Base-by-base conservation (phyloP, 768 basidiomycete genomes). In the Coprinellus micaceus region DNA sequence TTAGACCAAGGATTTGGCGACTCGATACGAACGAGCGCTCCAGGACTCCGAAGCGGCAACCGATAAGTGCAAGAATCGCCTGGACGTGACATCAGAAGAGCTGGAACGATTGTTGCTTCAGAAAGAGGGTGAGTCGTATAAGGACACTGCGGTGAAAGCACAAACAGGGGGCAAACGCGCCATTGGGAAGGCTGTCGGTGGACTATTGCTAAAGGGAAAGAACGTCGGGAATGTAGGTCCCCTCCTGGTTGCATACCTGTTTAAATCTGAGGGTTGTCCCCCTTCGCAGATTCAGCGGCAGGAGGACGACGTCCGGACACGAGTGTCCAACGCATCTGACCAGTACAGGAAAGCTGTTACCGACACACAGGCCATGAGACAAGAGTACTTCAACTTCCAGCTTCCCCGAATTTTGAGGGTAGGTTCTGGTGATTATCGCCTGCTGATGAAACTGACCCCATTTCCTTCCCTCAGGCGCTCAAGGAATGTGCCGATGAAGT, bases 331-430 rank as follows among this genome's bases (percentile, higher is more conserved):
- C 45, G 85, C 90, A 10, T 93, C 91, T 24, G 96, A 98, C 67
- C 82, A 85, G 29, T 98, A 94, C 66, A 80, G 93, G 55, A 95
- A 97, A 71, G 86, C 92, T 1, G 87, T 97, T 28, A 83, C 82
- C 13, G 94, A 98, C 60, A 92, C 90, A 12, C 94, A 98, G 69
- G 76, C 85, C 4, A 85, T 92, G 74, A 82, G 95, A 59, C 95
- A 98, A 69, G 97, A 99, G 67, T 98, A 98, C 69, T 99, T 97
- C 72, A 96, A 98, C 69, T 90, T 96, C 66, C 96, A 98, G 65
- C 74, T 98, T 39, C 97, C 97, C 53, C 88, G 94, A 61, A 91
- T 98, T 56, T 72, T 99, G 37, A 82, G 97, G 51, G 94, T 95
- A 67, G 66, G 90, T 80, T 36, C 24, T 41, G n/a, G 30, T 36